A percentile compares a stretch with the other conserved stretches of the same genome.
Conservation (phyloP, 1,284 basidiomycete species). For the Vanrija sp. region DNA sequence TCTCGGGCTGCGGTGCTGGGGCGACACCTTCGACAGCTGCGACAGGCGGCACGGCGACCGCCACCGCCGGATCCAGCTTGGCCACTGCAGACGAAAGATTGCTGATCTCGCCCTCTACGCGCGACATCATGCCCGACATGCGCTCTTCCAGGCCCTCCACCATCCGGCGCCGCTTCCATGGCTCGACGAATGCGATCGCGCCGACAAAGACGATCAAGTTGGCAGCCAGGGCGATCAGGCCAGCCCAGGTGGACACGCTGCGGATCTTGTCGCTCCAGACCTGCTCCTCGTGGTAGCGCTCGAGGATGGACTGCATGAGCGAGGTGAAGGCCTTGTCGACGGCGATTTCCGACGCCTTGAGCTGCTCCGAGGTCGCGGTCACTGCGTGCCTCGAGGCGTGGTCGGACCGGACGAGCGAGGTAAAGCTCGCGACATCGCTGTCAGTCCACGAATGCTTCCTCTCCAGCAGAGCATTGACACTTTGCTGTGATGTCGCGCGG, state of each 20-base stretch:
- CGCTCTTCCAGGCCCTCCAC: conserved; percentile 82
- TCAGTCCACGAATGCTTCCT: conserved; percentile 79
- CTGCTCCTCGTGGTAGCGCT: conserved; percentile 89
- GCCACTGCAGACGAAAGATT: conserved; percentile 24
- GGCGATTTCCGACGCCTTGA: conserved; percentile 64
- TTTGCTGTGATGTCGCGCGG: conserved; percentile 74
- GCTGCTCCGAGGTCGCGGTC: conserved; percentile 60
- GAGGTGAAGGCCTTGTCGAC: conserved; percentile 80
- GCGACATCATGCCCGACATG: conserved; percentile 64
- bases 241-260: conserved; percentile 84
- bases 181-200: conserved; percentile 84
- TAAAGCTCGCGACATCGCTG: conserved; percentile 74
- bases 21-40: not conserved
- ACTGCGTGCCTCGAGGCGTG: conserved; percentile 78
- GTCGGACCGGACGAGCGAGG: conserved; percentile 77
- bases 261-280: conserved; percentile 97
- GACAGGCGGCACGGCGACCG: not conserved
- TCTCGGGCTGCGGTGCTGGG: not conserved
- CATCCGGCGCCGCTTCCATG: conserved; percentile 81
- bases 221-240: conserved; percentile 71
- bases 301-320: conserved; percentile 79
- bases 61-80: conserved; percentile 16
- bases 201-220: conserved; percentile 83
- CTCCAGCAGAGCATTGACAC: conserved; percentile 85
- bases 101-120: conserved; percentile 61